Conservation (phyloP, 768 basidiomycete species). For the Leccinum longicurvipes region DNA sequence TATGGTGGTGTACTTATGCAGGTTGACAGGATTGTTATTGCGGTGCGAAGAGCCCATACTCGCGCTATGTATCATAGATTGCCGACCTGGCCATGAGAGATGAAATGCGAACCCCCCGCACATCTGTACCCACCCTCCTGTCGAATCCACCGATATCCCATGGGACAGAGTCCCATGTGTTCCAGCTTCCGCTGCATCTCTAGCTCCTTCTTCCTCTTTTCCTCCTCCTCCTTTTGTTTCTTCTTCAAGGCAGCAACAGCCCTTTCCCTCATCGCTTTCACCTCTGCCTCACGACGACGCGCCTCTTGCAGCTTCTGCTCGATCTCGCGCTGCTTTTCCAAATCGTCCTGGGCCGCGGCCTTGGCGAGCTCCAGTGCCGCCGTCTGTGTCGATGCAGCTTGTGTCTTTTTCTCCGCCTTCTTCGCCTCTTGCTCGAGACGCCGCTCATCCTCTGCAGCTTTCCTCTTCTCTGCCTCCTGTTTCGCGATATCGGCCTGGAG, state of each 20-base stretch:
- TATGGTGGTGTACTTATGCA: too few relatives aligned
- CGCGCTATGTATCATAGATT: background rate
- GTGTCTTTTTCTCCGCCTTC: conserved; percentile 8
- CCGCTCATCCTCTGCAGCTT: conserved; percentile 19
- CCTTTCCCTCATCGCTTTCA: background rate
- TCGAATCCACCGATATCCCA: conserved; percentile 45
- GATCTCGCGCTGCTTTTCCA: conserved; percentile 20
- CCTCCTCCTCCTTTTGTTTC: conserved; percentile 2
- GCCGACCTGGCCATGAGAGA: conserved; percentile 15
- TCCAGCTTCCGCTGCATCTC: conserved; percentile 43
- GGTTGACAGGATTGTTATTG: too few relatives aligned
- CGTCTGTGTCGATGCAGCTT: conserved; percentile 9
- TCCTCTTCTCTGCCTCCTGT: conserved; percentile 16
- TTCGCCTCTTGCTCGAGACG: conserved; percentile 19
- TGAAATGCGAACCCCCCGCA: conserved; percentile 43
- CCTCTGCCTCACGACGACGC: conserved; percentile 24
- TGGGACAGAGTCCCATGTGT: conserved; percentile 47
- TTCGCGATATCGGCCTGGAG: conserved; percentile 40
- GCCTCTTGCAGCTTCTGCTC: conserved; percentile 29
- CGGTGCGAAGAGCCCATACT: too few relatives aligned
- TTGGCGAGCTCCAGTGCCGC: conserved; percentile 17
- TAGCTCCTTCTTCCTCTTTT: conserved; percentile 19
- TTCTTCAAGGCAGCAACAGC: background rate
- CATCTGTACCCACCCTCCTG: conserved; percentile 43
- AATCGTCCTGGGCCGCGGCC: conserved; percentile 18